Base-by-base conservation (phyloP, 129 eudicot genomes). In the Helianthus annuus region DNA sequence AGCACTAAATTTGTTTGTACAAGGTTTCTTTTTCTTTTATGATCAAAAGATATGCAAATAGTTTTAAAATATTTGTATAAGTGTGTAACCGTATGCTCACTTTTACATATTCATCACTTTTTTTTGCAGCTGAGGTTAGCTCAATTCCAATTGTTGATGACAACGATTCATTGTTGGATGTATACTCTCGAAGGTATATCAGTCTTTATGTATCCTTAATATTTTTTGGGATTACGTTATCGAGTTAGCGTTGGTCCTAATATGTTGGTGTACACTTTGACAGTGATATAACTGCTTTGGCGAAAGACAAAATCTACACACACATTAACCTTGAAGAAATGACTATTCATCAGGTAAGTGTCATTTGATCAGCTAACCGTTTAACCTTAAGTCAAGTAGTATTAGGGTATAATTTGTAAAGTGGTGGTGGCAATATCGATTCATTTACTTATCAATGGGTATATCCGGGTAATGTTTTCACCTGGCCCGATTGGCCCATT, bases 201-300 rank as follows among this genome's bases (percentile, higher is more conserved):
- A 57, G 19, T 48, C 53, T 68, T 36, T 29, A 6, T 49, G 19
- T 5, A 32, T 70, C 42, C 29, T 78, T 55, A 4, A 32, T n/a
- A 19, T 54, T 51, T 68, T 19, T 12, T 48, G 42, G 39, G 5
- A 46, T 72, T 57, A 38, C 72, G 24, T 54, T 66, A 45, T 6
- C 13, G 72, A 40, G 39, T 61, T 75, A 60, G 17, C 34, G 17
- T 69, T 61, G 29, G 44, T 42, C 42, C 16, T 60, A 16, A 36
- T 48, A 24, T 8, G 7, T 17, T 46, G 51, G 34, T 70, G 55
- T 76, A 2, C 46, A 24, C 22, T 54, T 74, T 72, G 52, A 15
- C 96, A 92, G 97, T 74, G 97, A 92, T 65, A 92, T 92, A 48
- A 92, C 97, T 76, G 75, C 87, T 81, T 85, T 92, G 91, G 97